Base-by-base conservation (phyloP, 1,284 basidiomycete species). In the Salmacisia buchloeana region DNA sequence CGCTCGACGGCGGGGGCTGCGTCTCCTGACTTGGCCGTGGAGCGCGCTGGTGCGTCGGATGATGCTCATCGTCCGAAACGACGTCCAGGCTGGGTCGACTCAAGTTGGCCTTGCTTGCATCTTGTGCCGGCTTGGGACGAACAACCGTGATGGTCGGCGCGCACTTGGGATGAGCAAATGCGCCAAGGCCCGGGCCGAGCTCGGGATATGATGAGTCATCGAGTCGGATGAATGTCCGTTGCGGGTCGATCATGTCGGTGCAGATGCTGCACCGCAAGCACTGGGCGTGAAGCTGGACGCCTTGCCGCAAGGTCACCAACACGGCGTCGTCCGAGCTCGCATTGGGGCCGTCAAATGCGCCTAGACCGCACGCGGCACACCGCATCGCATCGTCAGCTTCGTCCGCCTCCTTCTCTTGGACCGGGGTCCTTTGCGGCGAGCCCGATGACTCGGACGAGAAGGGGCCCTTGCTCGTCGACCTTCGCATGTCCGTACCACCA, bases 211-310 rank as follows among this genome's bases (percentile, higher is more conserved):
- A 5, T 2, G 25, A 3, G 25, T 58, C 35, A 25, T 60, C 56
- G 7, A 67, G 54, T 12, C 74, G 27, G 2, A 69, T 64, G 43
- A 76, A 76, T 1, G 63, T 59, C 56, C 62, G 64, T 0, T n/a
- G 23, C 2, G 64, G 69, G 23, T 72, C 70, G 31, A 75, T 75
- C 7, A 34, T 9, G 2, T 41, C 35, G 2, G 34, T 9, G 52
- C 74, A 76, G 7, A 72, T 27, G 9, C 59, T 49, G 52, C 74
- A 76, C 9, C 33, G 35, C 62, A 76, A 75, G 61, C 74, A 76
- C 1, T 66, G 63, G 25, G 69, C 67, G 31, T 76, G 74, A 1
- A 75, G 58, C 18, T 67, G 64, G 2, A 58, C 25, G 6, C 43
- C 58, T 21, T 64, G 54, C 2, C 58, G 18, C 5, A 76, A 57